Conservation (phyloP, 1,284 basidiomycete species). For the Trichosporon inkin region DNA sequence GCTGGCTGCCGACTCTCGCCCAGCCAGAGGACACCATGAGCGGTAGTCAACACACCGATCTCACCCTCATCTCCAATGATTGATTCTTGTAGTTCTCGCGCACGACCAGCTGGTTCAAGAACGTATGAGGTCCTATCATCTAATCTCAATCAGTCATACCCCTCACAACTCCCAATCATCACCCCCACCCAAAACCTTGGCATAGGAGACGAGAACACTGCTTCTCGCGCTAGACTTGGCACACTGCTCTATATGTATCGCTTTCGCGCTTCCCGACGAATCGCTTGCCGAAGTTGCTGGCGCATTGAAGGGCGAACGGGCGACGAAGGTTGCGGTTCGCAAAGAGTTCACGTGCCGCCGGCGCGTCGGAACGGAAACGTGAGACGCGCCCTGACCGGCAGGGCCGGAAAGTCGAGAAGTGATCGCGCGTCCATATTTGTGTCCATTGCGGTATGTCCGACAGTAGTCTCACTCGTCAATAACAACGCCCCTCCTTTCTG, state of each 20-base stretch:
- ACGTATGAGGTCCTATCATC: background rate
- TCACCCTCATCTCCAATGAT: background rate
- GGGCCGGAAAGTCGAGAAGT: conserved; percentile 5
- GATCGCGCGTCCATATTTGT: background rate
- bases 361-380: conserved; percentile 3
- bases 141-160: background rate
- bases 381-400: conserved; percentile 6
- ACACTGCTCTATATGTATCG: conserved; percentile 9
- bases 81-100: background rate
- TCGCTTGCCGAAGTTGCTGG: too few relatives aligned
- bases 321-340: background rate
- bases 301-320: background rate
- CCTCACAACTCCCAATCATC: background rate
- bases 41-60: background rate
- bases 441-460: background rate
- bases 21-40: background rate
- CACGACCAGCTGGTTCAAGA: background rate
- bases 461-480: background rate
- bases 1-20: background rate
- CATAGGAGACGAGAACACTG: conserved; percentile 3
- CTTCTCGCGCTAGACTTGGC: conserved; percentile 6
- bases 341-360: background rate
- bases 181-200: conserved; percentile 1
- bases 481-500: background rate
- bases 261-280: background rate